Evolutionary conservation across 2,329 filamentous ascomycete genomes (phyloP).

Genomic region (Fusarium illudens): DNA sequence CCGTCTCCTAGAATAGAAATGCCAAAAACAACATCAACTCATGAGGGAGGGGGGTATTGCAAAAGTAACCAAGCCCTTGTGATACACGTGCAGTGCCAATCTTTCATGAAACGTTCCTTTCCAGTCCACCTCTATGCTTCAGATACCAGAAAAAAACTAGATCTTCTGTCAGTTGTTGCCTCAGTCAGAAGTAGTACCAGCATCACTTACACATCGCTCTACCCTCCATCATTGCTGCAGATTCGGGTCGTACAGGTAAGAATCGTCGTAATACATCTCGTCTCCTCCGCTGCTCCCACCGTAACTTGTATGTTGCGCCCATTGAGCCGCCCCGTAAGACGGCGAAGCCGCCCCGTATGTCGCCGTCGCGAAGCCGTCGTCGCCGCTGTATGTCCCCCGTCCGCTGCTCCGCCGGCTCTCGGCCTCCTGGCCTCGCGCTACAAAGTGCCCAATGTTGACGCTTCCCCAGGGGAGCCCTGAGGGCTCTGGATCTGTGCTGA

Average conservation of each 20-base stretch:
- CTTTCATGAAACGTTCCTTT: slow-evolving; percentile 26
- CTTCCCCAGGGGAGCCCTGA: slow-evolving; percentile 79
- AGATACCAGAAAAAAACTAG: slow-evolving; percentile 14
- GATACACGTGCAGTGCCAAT: slow-evolving; percentile 27
- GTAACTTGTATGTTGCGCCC: slow-evolving; percentile 45
- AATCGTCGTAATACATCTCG: slow-evolving; percentile 46
- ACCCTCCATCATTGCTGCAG: slow-evolving; percentile 22
- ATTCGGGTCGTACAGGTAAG: slow-evolving; percentile 42
- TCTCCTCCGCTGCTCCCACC: slow-evolving; percentile 46
- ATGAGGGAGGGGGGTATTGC: slow-evolving; percentile 39
- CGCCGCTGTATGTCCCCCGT: slow-evolving; percentile 48
- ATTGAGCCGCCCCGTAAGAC: slow-evolving; percentile 34
- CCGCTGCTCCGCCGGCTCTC: slow-evolving; percentile 55
- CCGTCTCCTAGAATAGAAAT: slow-evolving; percentile 24
- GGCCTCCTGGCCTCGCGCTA: slow-evolving; percentile 60
- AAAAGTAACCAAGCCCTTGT: slow-evolving; percentile 5
- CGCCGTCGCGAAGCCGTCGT: slow-evolving; percentile 45
- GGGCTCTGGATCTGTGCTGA: slow-evolving; percentile 59
- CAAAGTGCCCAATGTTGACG: slow-evolving; percentile 66
- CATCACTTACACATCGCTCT: slow-evolving; percentile 18
- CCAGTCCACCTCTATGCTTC: slow-evolving; percentile 6
- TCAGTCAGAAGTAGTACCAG: background rate
- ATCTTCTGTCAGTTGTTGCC: background rate
- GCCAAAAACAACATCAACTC: slow-evolving; percentile 20
- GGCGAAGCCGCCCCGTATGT: slow-evolving; percentile 40